Conservation (phyloP, 1,284 basidiomycete genomes). For the Pseudozyma flocculosa region DNA sequence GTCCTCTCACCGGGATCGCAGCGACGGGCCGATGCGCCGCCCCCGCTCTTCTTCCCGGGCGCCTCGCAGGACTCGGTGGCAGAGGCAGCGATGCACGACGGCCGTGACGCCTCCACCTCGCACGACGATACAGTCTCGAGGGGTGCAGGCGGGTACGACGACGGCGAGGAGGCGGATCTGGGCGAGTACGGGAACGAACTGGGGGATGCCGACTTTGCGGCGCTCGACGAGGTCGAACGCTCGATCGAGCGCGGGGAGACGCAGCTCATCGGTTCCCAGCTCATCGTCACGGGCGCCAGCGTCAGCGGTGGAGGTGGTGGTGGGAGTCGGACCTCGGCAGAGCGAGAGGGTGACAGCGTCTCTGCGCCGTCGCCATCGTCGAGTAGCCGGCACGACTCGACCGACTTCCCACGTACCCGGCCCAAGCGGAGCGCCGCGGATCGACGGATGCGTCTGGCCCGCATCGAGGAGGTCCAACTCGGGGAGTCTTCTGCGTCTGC, state of each 20-base stretch:
- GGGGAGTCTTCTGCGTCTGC: no score
- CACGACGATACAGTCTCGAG: no score
- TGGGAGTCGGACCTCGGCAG: neutral
- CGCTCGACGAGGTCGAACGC: neutral
- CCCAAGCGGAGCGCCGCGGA: neutral
- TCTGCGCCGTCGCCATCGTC: no score
- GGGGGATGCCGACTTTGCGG: neutral
- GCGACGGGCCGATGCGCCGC: no score
- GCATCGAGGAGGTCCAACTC: neutral
- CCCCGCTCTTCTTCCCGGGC: neutral
- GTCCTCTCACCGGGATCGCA: neutral
- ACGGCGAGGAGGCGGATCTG: neutral
- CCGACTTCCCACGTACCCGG: neutral
- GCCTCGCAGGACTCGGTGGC: neutral
- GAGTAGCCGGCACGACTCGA: neutral
- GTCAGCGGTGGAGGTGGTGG: no score
- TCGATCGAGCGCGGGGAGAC: neutral
- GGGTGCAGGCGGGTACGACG: neutral
- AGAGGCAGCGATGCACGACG: neutral
- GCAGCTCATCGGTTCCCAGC: neutral
- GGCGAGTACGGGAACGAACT: neutral
- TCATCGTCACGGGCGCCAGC: neutral
- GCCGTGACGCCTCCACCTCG: no score
- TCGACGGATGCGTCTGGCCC: neutral
- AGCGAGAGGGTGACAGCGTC: no score